Percentiles rank a stretch among this genome's conserved stretches.
Evolutionary conservation across 2,329 filamentous ascomycete genomes (phyloP).

Genomic region (Sporothrix mexicana): DNA sequence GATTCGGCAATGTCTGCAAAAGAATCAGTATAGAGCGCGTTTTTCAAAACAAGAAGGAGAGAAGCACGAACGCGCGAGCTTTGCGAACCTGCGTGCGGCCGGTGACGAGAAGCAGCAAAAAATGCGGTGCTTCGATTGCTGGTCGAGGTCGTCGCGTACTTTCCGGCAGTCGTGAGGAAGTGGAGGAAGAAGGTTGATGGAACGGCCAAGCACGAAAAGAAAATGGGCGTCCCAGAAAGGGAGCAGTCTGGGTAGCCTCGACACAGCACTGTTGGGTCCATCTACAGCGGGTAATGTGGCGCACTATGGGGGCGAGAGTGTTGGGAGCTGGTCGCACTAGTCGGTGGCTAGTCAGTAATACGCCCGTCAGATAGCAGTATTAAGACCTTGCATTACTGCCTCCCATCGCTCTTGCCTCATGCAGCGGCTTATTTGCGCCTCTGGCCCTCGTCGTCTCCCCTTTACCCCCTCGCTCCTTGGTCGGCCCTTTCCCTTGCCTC

Average conservation of each 20-base stretch:
- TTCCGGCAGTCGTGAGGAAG: conserved; percentile 1
- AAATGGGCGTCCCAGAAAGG: conserved; percentile 9
- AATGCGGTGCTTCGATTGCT: conserved; percentile 27
- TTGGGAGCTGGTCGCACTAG: conserved; percentile 17
- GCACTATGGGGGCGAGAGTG: conserved; percentile 9
- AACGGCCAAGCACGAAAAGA: conserved; percentile 17
- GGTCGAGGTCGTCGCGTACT: conserved; percentile 23
- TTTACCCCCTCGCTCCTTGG: conserved; percentile 29
- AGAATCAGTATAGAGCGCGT: conserved; percentile 25
- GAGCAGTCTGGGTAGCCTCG: background rate
- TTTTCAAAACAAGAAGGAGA: conserved; percentile 4
- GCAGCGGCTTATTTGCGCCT: conserved; percentile 25
- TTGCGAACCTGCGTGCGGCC: background rate
- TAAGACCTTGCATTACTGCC: conserved; percentile 11
- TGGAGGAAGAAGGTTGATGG: conserved; percentile 21
- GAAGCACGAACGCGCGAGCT: background rate
- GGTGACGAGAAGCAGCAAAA: conserved; percentile 20
- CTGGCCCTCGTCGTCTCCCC: conserved; percentile 24
- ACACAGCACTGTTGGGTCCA: background rate
- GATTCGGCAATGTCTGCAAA: conserved; percentile 24
- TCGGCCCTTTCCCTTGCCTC: conserved; percentile 8
- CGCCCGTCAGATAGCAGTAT: conserved; percentile 16
- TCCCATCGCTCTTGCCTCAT: conserved; percentile 22
- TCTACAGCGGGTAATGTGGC: conserved; percentile 13
- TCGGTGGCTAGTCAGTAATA: conserved; percentile 16